These are phyloP conservation scores for Apiosordaria backusii DNA, from an alignment of 495 filamentous ascomycete genomes.

Conservation along the genomic window DNA sequence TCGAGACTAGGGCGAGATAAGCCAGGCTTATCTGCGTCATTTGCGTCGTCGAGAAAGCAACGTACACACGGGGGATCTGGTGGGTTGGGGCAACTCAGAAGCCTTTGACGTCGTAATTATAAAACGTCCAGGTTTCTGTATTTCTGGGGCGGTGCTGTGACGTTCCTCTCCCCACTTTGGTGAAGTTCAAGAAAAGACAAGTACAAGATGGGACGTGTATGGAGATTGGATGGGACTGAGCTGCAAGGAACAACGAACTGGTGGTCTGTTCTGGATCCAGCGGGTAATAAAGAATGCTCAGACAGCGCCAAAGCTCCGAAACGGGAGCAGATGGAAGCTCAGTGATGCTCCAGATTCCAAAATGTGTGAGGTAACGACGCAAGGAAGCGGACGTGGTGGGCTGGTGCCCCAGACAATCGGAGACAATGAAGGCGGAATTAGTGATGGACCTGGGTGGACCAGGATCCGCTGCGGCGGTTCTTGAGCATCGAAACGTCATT, in stretches of 20 bases:
- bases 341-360: background rate
- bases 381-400: background rate
- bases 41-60: constrained; percentile 24
- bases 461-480: background rate
- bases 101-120: background rate
- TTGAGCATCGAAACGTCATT: background rate
- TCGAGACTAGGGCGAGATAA: constrained; percentile 51
- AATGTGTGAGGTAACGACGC: background rate
- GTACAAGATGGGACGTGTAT: no score
- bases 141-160: background rate
- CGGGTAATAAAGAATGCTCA: background rate
- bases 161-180: background rate
- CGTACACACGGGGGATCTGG: constrained; percentile 8
- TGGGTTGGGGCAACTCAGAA: background rate
- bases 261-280: background rate
- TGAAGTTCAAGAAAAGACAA: no score
- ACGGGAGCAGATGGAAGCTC: background rate
- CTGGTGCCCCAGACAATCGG: background rate
- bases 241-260: background rate
- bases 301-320: background rate
- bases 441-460: background rate
- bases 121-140: background rate
- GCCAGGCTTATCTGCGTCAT: constrained; percentile 53
- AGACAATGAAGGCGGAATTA: background rate
- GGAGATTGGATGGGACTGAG: no score